Evolutionary conservation across 192 early-diverging fungal species (phyloP), one percentile per base, ranked within the genome.

Genomic region (Oehlia diaphana): DNA sequence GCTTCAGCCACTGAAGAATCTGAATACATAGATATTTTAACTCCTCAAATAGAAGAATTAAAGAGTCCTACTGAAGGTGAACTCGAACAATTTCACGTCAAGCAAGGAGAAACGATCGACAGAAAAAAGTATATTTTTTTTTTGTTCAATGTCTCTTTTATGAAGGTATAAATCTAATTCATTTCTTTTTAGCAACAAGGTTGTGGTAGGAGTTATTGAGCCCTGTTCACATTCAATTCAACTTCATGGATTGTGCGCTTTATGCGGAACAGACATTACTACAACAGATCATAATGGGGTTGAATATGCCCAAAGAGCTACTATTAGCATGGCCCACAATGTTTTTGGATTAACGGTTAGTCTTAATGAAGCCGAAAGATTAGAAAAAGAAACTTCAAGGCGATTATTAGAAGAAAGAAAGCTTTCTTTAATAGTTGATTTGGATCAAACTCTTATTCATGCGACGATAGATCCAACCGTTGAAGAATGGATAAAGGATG

Each of bases 371-470:
- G 95, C 94, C 4, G 81, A 90, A 64, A 77, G 90, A 16, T 79
- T 97, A 50, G 94, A 97, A 64, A 77, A 89, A n/a, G 89, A 89
- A 33, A 94, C 86, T 19, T 83, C 90, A 14, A 74, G 86, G 4
- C 86, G 93, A 78, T 84, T 99, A 66, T 77, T 92, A 74, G 79
- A 84, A 4, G 87, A 87, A 39, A 83, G 88, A 69, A 95, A 93
- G 80, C 88, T 99, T 61, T 95, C 94, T 5, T 84, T 99, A 31
- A 92, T 99, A 71, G 89, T 99, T 23, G 98, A 99, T 89, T 88
- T 99, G 66, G 98, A 99, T 84, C 96, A 97, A 84, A 99, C 98
- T 2, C 89, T 99, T 23, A 94, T 99, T 64, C 98, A 99, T 72
- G 96, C 98, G 8, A 93, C 95, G 13, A 89, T 92, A 9, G 92